Conservation (phyloP, 2,329 filamentous ascomycete genomes). For the Diaporthe citriasiana region DNA sequence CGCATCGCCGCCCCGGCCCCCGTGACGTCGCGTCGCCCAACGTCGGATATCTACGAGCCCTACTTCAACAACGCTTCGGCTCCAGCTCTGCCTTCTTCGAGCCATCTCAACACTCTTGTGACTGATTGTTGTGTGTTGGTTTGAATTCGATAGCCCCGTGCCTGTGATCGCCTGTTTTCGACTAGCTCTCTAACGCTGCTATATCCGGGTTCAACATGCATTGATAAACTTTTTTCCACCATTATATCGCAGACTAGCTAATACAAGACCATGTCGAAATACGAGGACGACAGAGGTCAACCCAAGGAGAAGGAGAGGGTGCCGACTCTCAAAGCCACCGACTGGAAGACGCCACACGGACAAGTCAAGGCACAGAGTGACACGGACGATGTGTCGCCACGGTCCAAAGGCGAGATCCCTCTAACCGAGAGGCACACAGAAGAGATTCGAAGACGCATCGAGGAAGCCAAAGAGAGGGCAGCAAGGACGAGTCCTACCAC, state of each 20-base stretch:
- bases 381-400: conserved; percentile 37
- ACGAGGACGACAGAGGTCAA: conserved; percentile 31
- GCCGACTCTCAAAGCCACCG: conserved; percentile 22
- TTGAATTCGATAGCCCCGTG: background rate
- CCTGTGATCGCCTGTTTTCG: background rate
- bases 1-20: conserved; percentile 29
- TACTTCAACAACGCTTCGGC: conserved; percentile 1
- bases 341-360: conserved; percentile 35
- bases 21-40: conserved; percentile 29
- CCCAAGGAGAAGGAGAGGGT: conserved; percentile 27
- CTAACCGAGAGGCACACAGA: conserved; percentile 32
- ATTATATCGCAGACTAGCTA: background rate
- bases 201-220: conserved; percentile 27
- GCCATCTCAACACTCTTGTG: background rate
- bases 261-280: conserved; percentile 37
- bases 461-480: conserved; percentile 28
- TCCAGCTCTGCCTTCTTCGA: background rate
- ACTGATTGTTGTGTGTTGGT: background rate
- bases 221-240: conserved; percentile 10
- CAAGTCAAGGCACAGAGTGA: conserved; percentile 8
- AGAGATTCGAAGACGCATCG: conserved; percentile 36
- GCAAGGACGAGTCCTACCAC: conserved; percentile 13
- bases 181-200: background rate
- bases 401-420: conserved; percentile 39
- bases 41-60: conserved; percentile 28